phyloP scores from a whole-genome alignment of 768 basidiomycete species.

The Obba rivulosa region DNA sequence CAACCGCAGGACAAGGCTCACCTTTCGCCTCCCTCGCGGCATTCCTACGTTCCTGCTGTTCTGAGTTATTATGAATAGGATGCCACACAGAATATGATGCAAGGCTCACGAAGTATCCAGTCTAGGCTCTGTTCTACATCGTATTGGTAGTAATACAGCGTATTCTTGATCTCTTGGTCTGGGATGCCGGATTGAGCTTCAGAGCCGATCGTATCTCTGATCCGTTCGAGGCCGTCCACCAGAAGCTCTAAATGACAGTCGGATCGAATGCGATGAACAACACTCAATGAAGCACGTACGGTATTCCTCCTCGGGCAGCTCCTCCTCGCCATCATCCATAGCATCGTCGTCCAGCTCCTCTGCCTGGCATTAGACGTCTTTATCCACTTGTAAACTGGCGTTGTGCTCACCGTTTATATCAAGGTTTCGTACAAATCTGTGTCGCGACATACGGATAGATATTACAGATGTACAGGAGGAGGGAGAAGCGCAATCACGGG shows the following conservation, averaged over 20 bases:
- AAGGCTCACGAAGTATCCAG: constrained; percentile 64
- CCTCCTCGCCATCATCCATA: constrained; percentile 71
- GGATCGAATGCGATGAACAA: neutral
- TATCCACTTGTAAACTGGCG: neutral
- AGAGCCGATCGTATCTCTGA: constrained; percentile 63
- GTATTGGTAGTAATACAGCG: constrained; percentile 86
- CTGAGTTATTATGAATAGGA: constrained; percentile 29
- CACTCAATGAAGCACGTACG: constrained; percentile 41
- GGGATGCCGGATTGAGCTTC: constrained; percentile 61
- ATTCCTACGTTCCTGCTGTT: constrained; percentile 61
- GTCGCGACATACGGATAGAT: constrained; percentile 71
- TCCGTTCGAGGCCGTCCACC: constrained; percentile 62
- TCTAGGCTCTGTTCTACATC: constrained; percentile 72
- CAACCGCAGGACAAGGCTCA: constrained; percentile 41
- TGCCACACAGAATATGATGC: neutral
- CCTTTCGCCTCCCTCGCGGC: constrained; percentile 77
- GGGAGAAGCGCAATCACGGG: constrained; percentile 1
- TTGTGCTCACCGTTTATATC: constrained; percentile 58
- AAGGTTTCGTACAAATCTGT: constrained; percentile 83
- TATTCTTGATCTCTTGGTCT: constrained; percentile 70
- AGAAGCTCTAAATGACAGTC: constrained; percentile 46
- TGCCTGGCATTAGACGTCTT: constrained; percentile 25
- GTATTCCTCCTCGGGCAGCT: constrained; percentile 78
- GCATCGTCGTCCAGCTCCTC: constrained; percentile 85
- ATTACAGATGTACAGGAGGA: constrained; percentile 14